A percentile compares a stretch with the other conserved stretches of the same genome.
These are phyloP conservation scores for Cladophialophora immunda DNA, from an alignment of 2,329 filamentous ascomycete genomes.

Conservation along the genomic window DNA sequence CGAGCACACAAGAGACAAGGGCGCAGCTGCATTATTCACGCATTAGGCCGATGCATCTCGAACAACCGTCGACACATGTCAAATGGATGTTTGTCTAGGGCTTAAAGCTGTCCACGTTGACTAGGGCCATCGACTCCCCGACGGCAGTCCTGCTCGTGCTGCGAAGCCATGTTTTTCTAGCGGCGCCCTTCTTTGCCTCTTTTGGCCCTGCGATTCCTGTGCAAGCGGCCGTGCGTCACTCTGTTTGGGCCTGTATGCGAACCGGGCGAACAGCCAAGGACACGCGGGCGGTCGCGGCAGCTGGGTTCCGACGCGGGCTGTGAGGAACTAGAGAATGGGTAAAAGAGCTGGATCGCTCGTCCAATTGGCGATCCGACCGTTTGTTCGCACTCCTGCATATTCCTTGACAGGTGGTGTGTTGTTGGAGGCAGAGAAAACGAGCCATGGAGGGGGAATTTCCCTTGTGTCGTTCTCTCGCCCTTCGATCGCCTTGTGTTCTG, in stretches of 20 bases:
- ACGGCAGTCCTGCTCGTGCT: not conserved
- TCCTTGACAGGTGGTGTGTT: not conserved
- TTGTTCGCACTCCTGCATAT: not conserved
- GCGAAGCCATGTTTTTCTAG: not conserved
- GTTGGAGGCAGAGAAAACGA: constrained; percentile 6
- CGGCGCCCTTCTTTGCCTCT: not conserved
- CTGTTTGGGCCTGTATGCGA: not conserved
- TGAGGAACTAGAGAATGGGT: not conserved
- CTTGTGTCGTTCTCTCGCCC: not conserved
- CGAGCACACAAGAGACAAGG: not conserved
- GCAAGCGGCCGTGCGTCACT: not conserved
- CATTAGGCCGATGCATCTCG: not conserved
- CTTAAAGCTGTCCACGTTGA: not conserved
- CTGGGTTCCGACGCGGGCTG: not conserved
- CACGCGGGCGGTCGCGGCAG: not conserved
- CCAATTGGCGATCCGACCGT: not conserved
- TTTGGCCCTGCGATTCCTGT: not conserved
- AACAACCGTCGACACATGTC: constrained; percentile 1
- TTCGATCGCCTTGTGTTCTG: not conserved
- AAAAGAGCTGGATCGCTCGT: not conserved
- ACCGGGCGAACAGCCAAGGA: not conserved
- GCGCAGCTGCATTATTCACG: not conserved
- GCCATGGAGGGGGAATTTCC: not conserved
- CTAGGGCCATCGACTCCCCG: not conserved
- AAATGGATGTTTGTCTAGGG: not conserved